Base-by-base conservation (phyloP, 768 basidiomycete species). In the Kwoniella shandongensis region DNA sequence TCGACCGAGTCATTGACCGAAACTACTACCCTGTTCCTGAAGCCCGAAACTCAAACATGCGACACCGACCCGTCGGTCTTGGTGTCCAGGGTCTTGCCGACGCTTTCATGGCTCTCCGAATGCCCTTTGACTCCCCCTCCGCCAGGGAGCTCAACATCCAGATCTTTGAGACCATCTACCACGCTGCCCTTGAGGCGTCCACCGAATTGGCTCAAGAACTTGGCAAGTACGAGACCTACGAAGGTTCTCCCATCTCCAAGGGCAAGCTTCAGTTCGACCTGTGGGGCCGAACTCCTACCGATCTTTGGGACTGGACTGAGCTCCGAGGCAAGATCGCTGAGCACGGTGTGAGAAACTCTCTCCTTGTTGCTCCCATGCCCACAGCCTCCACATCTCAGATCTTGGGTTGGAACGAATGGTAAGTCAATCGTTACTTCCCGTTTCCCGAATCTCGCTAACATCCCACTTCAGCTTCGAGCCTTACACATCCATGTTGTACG, bases 111-210 rank as follows among this genome's bases (percentile, higher is more conserved):
- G 88, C 88, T 23, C 83, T 99, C 8, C 89, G 88, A 59, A 85
- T 97, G 84, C 89, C 96, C 0, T 99, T 98, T 78, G 96, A 98
- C 67, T 91, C 89, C 1, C 82, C 81, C 17, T 86, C 84, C 41
- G 96, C 94, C 13, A 86, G 87, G 71, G 79, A 85, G 66, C 85
- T 99, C 65, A 98, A 99, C 80, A 81, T 87, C 62, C 85, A 94
- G 78, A 97, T 99, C 77, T 97, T 96, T 76, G 96, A 99, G 81
- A 99, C 96, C 13, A 97, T 99, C 74, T 99, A 98, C 76, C 91
- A 99, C 66, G 94, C 83, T 54, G 89, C 89, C 0, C 83, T 91
- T 23, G 94, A 98, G 78, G 86, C 90, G 3, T 92, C 89, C 62
- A 84, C 82, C 57, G 96, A 98, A 78, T 78, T 97, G 56, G 91